These are phyloP conservation scores for Aureobasidium sp. DNA, from an alignment of 2,329 filamentous ascomycete genomes.

Conservation along the genomic window DNA sequence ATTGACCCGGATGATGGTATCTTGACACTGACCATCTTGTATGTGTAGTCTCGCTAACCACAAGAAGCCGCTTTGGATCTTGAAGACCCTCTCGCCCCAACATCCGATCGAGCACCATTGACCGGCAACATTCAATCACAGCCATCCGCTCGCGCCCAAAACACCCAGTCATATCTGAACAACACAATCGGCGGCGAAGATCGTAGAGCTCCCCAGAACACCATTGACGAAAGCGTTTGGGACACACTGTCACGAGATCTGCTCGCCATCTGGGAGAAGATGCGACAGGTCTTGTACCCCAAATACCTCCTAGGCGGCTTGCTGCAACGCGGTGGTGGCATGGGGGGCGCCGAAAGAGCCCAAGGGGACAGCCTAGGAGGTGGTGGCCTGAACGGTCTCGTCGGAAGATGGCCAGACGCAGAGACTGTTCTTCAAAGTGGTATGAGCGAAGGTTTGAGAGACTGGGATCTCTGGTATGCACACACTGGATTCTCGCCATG, in stretches of 20 bases:
- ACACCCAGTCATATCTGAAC: conserved; percentile 74
- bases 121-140: conserved; percentile 69
- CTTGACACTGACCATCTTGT: neutral
- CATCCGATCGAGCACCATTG: conserved; percentile 69
- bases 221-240: conserved; percentile 96
- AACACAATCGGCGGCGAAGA: conserved; percentile 90
- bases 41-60: neutral
- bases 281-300: conserved; percentile 93
- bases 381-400: conserved; percentile 46
- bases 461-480: conserved; percentile 87
- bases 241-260: conserved; percentile 90
- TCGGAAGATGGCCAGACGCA: conserved; percentile 61
- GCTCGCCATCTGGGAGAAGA: conserved; percentile 92
- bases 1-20: conserved; percentile 49
- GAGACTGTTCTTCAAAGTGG: conserved; percentile 58
- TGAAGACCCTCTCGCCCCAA: conserved; percentile 70
- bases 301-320: conserved; percentile 78
- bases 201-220: conserved; percentile 79
- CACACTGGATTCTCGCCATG: conserved; percentile 6
- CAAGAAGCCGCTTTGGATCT: conserved; percentile 60
- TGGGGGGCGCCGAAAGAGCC: conserved; percentile 50
- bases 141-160: conserved; percentile 47
- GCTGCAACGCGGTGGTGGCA: conserved; percentile 51
- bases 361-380: conserved; percentile 38
- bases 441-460: conserved; percentile 83